Conservation (phyloP, 2,329 filamentous ascomycete species). For the Aspergillus chevalieri region DNA sequence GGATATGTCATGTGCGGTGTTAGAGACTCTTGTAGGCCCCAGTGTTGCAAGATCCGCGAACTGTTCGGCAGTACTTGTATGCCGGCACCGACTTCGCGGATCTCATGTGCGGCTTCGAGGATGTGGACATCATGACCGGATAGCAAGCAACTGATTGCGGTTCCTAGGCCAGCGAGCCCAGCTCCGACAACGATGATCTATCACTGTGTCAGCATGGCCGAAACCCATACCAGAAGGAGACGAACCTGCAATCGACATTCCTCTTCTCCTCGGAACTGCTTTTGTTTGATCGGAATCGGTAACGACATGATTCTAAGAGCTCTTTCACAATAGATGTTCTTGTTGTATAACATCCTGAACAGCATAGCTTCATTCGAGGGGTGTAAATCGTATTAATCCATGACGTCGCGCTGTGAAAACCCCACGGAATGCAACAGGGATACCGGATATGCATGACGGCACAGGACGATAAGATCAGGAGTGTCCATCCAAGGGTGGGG, state of each 20-base stretch:
- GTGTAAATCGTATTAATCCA: not conserved
- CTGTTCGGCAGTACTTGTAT: constrained; percentile 25
- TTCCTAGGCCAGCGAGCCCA: constrained; percentile 22
- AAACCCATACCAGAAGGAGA: not conserved
- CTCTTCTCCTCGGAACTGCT: constrained; percentile 38
- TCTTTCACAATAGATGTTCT: no score
- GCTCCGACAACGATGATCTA: constrained; percentile 31
- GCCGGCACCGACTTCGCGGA: constrained; percentile 23
- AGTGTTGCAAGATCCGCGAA: constrained; percentile 25
- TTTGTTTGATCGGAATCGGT: constrained; percentile 43
- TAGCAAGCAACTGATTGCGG: constrained; percentile 19
- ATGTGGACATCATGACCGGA: constrained; percentile 20
- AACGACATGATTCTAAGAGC: not conserved
- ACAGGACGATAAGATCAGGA: not conserved
- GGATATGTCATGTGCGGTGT: constrained; percentile 38
- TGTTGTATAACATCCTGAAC: not conserved
- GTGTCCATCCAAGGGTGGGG: not conserved
- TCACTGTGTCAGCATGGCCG: not conserved
- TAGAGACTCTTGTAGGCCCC: constrained; percentile 41
- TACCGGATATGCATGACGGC: not conserved
- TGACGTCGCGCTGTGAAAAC: not conserved
- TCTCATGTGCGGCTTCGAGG: constrained; percentile 19
- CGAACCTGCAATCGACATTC: constrained; percentile 41
- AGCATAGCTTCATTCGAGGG: not conserved
- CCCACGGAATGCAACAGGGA: not conserved